Evolutionary conservation across 2,329 filamentous ascomycete species (phyloP), one percentile per base, ranked within the genome.

Genomic region (Diaporthe vexans): DNA sequence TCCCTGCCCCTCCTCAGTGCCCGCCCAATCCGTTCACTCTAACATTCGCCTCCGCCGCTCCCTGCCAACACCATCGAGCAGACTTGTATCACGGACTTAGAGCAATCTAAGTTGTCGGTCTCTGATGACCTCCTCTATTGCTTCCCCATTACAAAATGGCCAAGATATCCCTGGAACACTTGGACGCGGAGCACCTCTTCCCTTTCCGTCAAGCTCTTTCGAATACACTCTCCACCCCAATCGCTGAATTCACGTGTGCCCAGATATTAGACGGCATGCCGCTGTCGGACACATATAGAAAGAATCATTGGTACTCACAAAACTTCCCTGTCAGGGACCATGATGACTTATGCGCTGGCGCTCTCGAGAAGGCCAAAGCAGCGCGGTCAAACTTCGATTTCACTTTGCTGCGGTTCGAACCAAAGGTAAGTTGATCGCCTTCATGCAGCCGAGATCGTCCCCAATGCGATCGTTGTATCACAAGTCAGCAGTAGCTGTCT

Each of bases 241-340:
- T 26, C 6, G n/a, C 58, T 17, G 9, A 33, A 13, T 33, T 11
- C 37, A 48, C 40, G 4, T 63, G 15, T 63, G 59, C 59, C 19
- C 40, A 63, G 40, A n/a, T 63, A 17, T 4, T 63, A 21, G 59
- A 63, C 40, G 59, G 33, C 15, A 63, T 63, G 40, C 40, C 59
- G 4, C 40, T 63, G 6, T 63, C 59, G 17, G 4, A 6, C 2
- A 26, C 33, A 4, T 48, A 63, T 9, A 2, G 8, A 8, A 4
- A 3, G 2, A 63, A 48, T 63, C 40, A 48, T 48, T 63, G 17
- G 24, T 63, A 63, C 13, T 46, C 9, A 4, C 0, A 63, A n/a
- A 63, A 63, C 17, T 63, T 63, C 2, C 24, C 59, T 8, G 59
- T 63, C 19, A 19, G 21, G 17, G 2, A 17, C 17, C 59, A 63